Conservation (phyloP, 1,139 yeast species). For the Yamadazyma triangularis region DNA sequence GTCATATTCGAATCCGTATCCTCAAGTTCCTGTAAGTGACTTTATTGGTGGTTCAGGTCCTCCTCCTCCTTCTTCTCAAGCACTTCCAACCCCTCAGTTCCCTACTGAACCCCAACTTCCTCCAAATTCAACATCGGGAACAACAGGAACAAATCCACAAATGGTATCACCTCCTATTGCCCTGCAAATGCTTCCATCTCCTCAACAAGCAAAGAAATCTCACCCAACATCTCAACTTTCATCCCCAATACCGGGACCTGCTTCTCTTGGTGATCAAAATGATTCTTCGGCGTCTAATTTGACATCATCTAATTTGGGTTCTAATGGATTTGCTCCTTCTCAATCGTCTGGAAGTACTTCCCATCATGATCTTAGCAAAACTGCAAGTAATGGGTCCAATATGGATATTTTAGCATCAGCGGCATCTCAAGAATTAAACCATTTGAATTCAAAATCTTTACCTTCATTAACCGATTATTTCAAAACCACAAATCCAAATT, state of each 20-base stretch:
- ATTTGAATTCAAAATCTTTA: conserved; percentile 51
- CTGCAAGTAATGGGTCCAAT: conserved; percentile 22
- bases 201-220: neutral
- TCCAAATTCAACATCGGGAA: neutral
- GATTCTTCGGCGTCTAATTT: neutral
- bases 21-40: conserved; percentile 2
- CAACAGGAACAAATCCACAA: neutral
- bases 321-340: no score
- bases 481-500: conserved; percentile 11
- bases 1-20: no score
- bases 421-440: conserved; percentile 70
- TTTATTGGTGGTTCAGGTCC: neutral
- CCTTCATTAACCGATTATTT: conserved; percentile 66
- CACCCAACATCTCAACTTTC: neutral
- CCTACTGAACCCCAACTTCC: neutral
- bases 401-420: conserved; percentile 78
- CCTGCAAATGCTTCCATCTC: neutral
- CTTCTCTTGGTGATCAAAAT: neutral
- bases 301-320: neutral
- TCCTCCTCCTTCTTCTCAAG: neutral
- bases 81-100: neutral
- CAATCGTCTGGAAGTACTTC: no score
- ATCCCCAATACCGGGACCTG: neutral
- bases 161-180: neutral
- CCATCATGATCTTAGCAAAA: neutral